Evolutionary conservation across 768 basidiomycete genomes (phyloP), one percentile per base, ranked within the genome.

Genomic region (Termitomyces sp.): DNA sequence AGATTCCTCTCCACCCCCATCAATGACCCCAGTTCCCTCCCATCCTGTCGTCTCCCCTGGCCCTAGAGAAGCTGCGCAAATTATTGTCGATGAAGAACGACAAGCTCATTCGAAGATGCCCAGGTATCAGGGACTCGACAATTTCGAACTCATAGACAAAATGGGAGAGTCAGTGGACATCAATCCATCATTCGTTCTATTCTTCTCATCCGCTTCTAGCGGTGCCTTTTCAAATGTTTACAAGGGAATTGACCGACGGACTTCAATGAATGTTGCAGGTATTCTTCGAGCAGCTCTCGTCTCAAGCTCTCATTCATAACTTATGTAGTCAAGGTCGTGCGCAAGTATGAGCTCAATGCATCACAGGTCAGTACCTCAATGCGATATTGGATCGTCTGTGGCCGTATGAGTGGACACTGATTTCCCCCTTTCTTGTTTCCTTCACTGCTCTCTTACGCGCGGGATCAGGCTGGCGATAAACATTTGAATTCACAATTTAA

Each of bases 141-240:
- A 83, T 63, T 95, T 83, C 70, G 81, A 79, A 61, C 79, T 95
- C 18, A 51, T 89, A 7, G 85, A 88, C 55, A 93, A 93, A 80
- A 95, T 94, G 93, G 93, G 93, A 78, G 93, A 95, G 93, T 95
- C 62, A 72, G 93, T 88, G 39, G 16, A 44, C 55, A 50, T 57
- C 62, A 62, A 50, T 55, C 45, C 52, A 59, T 61, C 57, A 47
- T 58, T 57, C 52, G 57, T 49, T 47, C 55, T 49, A 58, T 57
- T 53, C 57, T 60, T 51, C 56, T 71, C 66, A 42, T 44, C 55
- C 59, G 41, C 58, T 72, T 36, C 37, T 59, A 92, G 87, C 67
- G 96, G 96, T 60, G 96, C 96, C 45, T 99, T 99, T 72, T 98
- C 95, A n/a, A 93, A 97, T 69, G 96, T 99, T 9, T 99, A 96